These are phyloP conservation scores for Ceratobasidium theobromae DNA, from an alignment of 1,284 basidiomycete species.

Conservation along the genomic window DNA sequence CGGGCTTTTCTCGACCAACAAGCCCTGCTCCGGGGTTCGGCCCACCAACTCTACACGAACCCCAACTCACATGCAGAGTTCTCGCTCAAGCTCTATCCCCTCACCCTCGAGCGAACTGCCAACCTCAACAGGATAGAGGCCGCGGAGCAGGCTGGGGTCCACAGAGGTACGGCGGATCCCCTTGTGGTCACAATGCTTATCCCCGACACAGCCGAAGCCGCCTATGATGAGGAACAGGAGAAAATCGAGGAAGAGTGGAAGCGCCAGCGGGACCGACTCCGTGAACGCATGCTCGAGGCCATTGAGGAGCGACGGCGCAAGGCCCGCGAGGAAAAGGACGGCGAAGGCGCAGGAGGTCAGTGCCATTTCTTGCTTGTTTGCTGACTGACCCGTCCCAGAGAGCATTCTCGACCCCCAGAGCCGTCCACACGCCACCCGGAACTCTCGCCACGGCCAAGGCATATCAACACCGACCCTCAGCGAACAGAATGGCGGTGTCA, in stretches of 20 bases:
- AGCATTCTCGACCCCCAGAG: slow-evolving; percentile 62
- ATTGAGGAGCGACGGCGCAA: slow-evolving; percentile 73
- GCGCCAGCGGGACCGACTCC: slow-evolving; percentile 65
- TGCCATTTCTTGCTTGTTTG: slow-evolving; percentile 44
- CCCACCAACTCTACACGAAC: slow-evolving; percentile 31
- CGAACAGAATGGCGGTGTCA: slow-evolving; percentile 41
- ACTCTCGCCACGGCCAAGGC: slow-evolving; percentile 66
- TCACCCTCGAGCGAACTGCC: slow-evolving; percentile 72
- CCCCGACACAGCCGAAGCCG: slow-evolving; percentile 35
- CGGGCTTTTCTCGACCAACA: slow-evolving; percentile 26
- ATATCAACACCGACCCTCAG: slow-evolving; percentile 51
- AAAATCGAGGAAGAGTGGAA: slow-evolving; percentile 77
- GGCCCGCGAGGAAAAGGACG: slow-evolving; percentile 79
- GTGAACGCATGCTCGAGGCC: slow-evolving; percentile 74
- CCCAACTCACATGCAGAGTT: slow-evolving; percentile 65
- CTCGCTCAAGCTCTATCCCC: slow-evolving; percentile 66
- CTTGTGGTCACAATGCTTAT: background rate
- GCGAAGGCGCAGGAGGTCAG: slow-evolving; percentile 57
- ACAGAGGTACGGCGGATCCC: slow-evolving; percentile 2
- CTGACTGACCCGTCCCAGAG: slow-evolving; percentile 21
- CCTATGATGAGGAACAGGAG: slow-evolving; percentile 67
- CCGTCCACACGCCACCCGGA: slow-evolving; percentile 75
- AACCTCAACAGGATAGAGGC: slow-evolving; percentile 60
- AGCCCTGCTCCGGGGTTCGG: slow-evolving; percentile 9
- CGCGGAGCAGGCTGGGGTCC: slow-evolving; percentile 57